Conservation (phyloP, 163 green algal species). For the Scenedesmus sp. region DNA sequence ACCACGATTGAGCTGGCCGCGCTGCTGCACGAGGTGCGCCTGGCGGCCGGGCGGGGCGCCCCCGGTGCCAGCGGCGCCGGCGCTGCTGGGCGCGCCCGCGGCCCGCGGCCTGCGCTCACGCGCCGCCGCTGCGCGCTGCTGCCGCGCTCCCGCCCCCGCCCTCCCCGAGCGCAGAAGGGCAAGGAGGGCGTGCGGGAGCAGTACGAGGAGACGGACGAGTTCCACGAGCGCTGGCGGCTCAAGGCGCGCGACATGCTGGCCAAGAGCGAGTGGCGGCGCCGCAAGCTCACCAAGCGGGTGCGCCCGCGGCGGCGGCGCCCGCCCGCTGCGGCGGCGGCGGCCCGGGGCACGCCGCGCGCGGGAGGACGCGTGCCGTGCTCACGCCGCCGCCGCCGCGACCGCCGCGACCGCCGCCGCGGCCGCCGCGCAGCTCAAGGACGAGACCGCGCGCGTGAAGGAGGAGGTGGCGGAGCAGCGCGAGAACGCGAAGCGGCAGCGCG, state of each 20-base stretch:
- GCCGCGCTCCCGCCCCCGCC: neutral
- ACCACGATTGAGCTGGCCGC: conserved; percentile 75
- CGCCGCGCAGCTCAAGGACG: conserved; percentile 75
- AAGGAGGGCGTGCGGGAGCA: conserved; percentile 78
- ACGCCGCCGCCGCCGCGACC: neutral
- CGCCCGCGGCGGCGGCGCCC: conserved; percentile 12
- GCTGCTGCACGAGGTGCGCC: conserved; percentile 73
- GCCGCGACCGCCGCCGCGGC: neutral
- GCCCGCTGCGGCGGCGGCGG: neutral
- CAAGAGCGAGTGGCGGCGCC: conserved; percentile 76
- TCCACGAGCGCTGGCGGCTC: conserved; percentile 86
- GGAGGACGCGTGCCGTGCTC: neutral
- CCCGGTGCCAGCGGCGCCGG: neutral
- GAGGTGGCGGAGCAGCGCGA: conserved; percentile 73
- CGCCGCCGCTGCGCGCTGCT: neutral
- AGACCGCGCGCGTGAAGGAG: conserved; percentile 76
- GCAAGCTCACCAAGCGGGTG: conserved; percentile 86
- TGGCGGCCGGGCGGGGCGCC: neutral
- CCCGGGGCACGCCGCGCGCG: too few relatives aligned
- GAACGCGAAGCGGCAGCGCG: conserved; percentile 68
- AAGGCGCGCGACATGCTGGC: conserved; percentile 88
- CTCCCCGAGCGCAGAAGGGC: conserved; percentile 72
- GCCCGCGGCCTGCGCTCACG: neutral
- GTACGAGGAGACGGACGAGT: conserved; percentile 85
- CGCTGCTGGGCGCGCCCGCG: too few relatives aligned